Conservation (phyloP, 1,284 basidiomycete species). For the Schizophyllum commune region DNA sequence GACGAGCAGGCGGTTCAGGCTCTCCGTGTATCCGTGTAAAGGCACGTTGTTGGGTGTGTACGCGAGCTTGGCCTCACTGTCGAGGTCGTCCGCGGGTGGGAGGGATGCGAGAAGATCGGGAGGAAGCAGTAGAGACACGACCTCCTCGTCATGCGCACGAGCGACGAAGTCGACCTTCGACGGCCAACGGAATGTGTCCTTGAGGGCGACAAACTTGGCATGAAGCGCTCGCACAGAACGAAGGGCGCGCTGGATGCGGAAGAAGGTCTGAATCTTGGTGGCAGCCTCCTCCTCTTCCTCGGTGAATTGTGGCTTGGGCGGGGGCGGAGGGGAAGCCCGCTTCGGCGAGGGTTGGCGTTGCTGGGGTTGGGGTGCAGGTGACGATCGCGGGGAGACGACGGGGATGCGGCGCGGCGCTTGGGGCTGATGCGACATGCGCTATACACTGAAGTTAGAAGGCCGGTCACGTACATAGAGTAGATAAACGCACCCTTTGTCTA, state of each 20-base stretch:
- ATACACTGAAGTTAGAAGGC: background rate
- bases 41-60: conserved; percentile 44
- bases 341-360: background rate
- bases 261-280: conserved; percentile 28
- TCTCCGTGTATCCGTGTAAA: conserved; percentile 38
- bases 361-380: background rate
- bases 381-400: background rate
- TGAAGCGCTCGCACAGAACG: conserved; percentile 21
- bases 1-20: conserved; percentile 52
- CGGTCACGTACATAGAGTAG: background rate
- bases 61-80: conserved; percentile 25
- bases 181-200: conserved; percentile 26
- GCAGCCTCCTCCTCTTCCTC: conserved; percentile 28
- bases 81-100: conserved; percentile 1
- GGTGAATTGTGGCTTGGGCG: background rate
- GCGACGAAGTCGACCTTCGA: conserved; percentile 26
- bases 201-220: conserved; percentile 24
- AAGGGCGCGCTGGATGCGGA: conserved; percentile 28
- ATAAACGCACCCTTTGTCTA: conserved; percentile 5
- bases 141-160: conserved; percentile 19
- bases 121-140: conserved; percentile 19
- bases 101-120: background rate
- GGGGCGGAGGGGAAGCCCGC: background rate
- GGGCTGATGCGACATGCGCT: conserved; percentile 1
- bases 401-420: background rate